Base-by-base conservation (phyloP, 2,329 filamentous ascomycete species). In the Westerdykella sp. region DNA sequence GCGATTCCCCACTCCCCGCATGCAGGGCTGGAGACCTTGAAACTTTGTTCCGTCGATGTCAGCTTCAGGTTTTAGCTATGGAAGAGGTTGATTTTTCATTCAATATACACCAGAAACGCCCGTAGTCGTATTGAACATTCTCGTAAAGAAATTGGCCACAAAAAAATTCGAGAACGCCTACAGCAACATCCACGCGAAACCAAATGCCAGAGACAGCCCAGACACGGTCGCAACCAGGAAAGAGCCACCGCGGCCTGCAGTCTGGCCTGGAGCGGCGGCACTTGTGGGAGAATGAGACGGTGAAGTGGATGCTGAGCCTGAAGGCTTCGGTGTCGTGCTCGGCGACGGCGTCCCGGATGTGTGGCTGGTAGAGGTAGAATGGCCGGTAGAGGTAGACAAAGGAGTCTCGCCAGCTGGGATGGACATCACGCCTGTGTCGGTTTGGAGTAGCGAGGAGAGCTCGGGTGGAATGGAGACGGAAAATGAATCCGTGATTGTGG, bases 111-210 rank as follows among this genome's bases (percentile, higher is more conserved):
- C 9, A 25, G 7, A 3, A 28, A 28, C 25, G 25, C 25, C 2
- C 6, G 18, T 28, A 10, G 25, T 28, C 4, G 25, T 28, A 28
- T 28, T 28, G 9, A 7, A 21, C 25, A 28, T 28, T 28, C 25
- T 28, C 25, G 11, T 7, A 28, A 28, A 7, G 25, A 28, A 28
- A 28, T 10, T 28, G 9, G 25, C 25, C 3, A 28, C 4, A 3
- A 3, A 7, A 28, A 5, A 37, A 14, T 14, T 25, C 7, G 22
- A 15, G 12, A 34, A 22, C 30, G 11, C 21, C 41, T 42, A 64
- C 14, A 60, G 39, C 34, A 64, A 44, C 34, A 55, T 51, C 44
- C 60, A 55, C 12, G 52, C 54, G 43, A 57, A 57, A 21, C 59
- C 56, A 9, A 62, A 37, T 6, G 46, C 28, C 10, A 55, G 41